Evolutionary conservation across 306 rosid genomes (phyloP), one percentile per base, ranked within the genome.

Genomic region (Lupinus albus): DNA sequence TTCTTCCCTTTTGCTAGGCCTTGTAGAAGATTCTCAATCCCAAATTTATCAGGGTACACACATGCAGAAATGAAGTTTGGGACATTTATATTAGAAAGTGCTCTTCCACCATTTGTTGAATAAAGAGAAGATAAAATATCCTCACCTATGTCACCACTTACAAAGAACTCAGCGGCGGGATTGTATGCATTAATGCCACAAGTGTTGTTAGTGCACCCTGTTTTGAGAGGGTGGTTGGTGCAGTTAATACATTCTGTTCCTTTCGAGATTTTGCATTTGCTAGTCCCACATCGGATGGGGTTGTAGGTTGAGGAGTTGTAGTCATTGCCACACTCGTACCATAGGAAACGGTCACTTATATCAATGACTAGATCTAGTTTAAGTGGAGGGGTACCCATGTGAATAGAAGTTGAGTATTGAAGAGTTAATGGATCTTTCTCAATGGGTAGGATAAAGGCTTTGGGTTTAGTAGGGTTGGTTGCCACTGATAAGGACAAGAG

Each of bases 311-410:
- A 10, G 50, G 84, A 83, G 25, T 70, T 67, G 73, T 64, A 71
- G 38, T 42, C 7, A 2, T 20, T 11, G 64, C 36, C 74, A 49
- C 82, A 79, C 28, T 70, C 78, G 20, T 72, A 80, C 77, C 82
- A 76, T 0, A 79, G 56, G 54, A 76, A 79, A 13, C 74, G 64
- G 25, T 76, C 87, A 1, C 76, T 65, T 7, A 83, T 56, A 20
- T 83, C 80, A 5, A 79, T 65, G 18, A 54, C 73, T 0, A 72
- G 35, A 20, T 70, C 47, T 7, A 73, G 10, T 4, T 11, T 3
- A 7, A 8, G 2, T 8, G 49, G n/a, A 17, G 87, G 84, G 32
- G 82, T 76, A 7, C 84, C 87, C 56, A 76, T 52, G 7, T 25
- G 2, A 9, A 80, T 44, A 2, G 56, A 64, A 11, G 82, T 55